Conservation (phyloP, 768 basidiomycete species). For the Tulasnella sp. region DNA sequence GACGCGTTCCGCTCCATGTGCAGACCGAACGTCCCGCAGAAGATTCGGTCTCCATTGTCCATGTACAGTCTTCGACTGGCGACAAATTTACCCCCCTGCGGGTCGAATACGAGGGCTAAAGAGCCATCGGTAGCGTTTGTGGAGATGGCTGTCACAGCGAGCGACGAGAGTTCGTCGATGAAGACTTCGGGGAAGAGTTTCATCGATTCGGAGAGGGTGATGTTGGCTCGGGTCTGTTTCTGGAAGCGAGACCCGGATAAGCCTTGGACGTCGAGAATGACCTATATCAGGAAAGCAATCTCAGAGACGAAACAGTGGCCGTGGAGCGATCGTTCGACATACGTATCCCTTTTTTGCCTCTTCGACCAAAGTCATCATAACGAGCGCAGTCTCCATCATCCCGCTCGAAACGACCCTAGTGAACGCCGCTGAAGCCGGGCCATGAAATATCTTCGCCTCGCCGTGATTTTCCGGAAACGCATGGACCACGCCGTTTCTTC, state of each 20-base stretch:
- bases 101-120: neutral
- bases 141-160: neutral
- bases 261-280: neutral
- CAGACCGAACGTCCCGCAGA: neutral
- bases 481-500: neutral
- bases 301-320: neutral
- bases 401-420: neutral
- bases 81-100: neutral
- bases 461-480: neutral
- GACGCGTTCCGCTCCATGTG: neutral
- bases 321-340: neutral
- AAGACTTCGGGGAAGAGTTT: neutral
- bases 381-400: neutral
- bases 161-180: neutral
- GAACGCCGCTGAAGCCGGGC: neutral
- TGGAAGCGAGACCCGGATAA: neutral
- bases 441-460: neutral
- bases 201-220: neutral
- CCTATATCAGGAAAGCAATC: neutral
- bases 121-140: neutral
- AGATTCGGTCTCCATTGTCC: neutral
- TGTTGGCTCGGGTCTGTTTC: neutral
- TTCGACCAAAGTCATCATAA: neutral
- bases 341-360: neutral
- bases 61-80: neutral